phyloP scores from a whole-genome alignment of 108 stramenopile genomes.

The Skeletonema costatum region DNA sequence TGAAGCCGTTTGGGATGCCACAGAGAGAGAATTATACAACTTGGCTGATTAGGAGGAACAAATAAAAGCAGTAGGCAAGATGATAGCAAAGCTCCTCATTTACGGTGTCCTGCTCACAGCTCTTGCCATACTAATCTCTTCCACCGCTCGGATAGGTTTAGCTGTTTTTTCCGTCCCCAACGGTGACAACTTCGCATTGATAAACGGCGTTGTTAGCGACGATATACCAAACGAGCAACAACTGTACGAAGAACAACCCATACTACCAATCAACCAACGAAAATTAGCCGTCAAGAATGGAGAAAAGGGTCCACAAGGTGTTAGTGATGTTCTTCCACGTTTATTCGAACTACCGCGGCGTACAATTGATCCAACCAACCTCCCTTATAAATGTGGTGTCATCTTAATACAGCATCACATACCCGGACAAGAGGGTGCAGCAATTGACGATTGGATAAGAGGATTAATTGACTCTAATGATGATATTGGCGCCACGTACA shows the following conservation, averaged over 20 bases:
- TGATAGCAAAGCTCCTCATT: background rate
- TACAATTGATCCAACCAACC: conserved; percentile 26
- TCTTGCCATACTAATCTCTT: conserved; percentile 4
- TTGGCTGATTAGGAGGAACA: no score
- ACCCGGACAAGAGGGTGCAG: conserved; percentile 19
- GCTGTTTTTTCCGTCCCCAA: background rate
- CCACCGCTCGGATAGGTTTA: background rate
- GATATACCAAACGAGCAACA: background rate
- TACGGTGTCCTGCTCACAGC: background rate
- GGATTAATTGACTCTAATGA: conserved; percentile 14
- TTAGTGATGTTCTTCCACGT: conserved; percentile 9
- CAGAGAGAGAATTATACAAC: no score
- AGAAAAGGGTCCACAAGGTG: conserved; percentile 4
- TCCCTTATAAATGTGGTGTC: conserved; percentile 34
- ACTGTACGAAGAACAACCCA: background rate
- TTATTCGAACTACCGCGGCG: conserved; percentile 15
- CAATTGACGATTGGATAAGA: conserved; percentile 33
- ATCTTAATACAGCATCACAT: conserved; percentile 35
- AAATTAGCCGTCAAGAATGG: conserved; percentile 6
- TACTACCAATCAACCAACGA: conserved; percentile 25
- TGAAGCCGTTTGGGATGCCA: no score
- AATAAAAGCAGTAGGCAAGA: background rate
- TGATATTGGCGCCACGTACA: conserved; percentile 18
- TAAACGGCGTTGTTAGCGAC: background rate
- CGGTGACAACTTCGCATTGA: background rate